Base-by-base conservation (phyloP, 106 monocot genomes). In the Platanthera guangdongensis region DNA sequence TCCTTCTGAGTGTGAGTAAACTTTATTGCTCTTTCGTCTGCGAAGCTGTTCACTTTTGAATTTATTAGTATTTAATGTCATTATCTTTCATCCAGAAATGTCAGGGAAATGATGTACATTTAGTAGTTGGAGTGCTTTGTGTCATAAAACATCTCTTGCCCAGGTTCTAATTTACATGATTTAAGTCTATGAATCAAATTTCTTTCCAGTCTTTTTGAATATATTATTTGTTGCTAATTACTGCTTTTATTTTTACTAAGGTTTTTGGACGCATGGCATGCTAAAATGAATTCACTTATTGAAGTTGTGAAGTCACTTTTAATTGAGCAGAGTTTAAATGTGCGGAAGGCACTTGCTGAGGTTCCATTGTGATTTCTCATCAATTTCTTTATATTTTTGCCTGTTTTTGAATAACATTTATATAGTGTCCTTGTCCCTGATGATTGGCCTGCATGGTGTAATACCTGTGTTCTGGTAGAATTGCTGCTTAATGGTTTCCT, bases 241-340 rank as follows among this genome's bases (percentile, higher is more conserved):
- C n/a, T 72, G 39, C 52, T 79, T 57, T 59, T 75, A 69, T 30
- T 52, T 72, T 9, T 62, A 68, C 81, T 70, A 21, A 96, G 96
- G 84, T 77, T 93, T 72, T 84, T 85, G 83, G 96, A 96, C 86
- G 78, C 86, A 65, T 97, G 97, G 97, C 89, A 97, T 83, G 76
- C 52, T 60, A 92, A 91, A 85, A 87, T 84, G 80, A 57, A 76
- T 63, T 80, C 78, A 76, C 86, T 97, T 75, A 71, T 92, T 80
- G 97, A 97, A 62, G 81, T 83, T 82, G 85, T 89, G 70, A 94
- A 86, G 68, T 78, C 81, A 25, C 83, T 97, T n/a, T 77, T 94
- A 73, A 82, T 85, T 80, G 93, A 91, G 78, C 84, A 83, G 47
- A 91, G 78, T 71, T 81, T 91, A 69, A 84, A 82, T 75, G 72